These are phyloP conservation scores for Mycena albidolilacea DNA, from an alignment of 768 basidiomycete species.

Conservation along the genomic window DNA sequence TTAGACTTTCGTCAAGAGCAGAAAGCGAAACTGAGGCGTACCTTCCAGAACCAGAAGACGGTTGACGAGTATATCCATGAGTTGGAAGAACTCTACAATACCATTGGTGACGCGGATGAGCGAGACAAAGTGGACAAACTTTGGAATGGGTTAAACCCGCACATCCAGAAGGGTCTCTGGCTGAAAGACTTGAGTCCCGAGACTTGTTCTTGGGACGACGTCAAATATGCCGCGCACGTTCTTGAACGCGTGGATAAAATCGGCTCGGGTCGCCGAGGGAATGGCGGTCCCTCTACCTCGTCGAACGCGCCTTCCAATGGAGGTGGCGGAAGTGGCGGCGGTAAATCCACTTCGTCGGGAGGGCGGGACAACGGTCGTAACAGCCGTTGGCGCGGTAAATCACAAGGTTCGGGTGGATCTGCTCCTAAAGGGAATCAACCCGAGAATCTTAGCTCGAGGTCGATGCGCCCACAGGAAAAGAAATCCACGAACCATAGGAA, in stretches of 20 bases:
- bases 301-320: conserved; percentile 5
- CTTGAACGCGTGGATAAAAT: background rate
- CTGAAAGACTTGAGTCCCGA: background rate
- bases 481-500: background rate
- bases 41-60: conserved; percentile 14
- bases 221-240: background rate
- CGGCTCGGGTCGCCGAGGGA: background rate
- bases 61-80: conserved; percentile 12
- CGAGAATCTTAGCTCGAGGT: background rate
- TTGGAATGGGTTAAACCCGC: background rate
- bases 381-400: background rate
- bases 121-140: background rate
- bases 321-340: conserved; percentile 1
- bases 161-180: background rate
- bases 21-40: background rate
- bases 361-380: conserved; percentile 5
- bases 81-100: conserved; percentile 9
- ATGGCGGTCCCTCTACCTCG: conserved; percentile 7
- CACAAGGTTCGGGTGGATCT: background rate
- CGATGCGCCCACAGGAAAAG: background rate
- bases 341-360: conserved; percentile 4
- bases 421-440: background rate
- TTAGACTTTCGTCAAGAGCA: conserved; percentile 10
- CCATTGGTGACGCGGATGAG: background rate
- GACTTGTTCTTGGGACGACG: background rate